These are phyloP conservation scores for Incumbomyces lentus DNA, from an alignment of 2,329 filamentous ascomycete genomes.

Conservation along the genomic window DNA sequence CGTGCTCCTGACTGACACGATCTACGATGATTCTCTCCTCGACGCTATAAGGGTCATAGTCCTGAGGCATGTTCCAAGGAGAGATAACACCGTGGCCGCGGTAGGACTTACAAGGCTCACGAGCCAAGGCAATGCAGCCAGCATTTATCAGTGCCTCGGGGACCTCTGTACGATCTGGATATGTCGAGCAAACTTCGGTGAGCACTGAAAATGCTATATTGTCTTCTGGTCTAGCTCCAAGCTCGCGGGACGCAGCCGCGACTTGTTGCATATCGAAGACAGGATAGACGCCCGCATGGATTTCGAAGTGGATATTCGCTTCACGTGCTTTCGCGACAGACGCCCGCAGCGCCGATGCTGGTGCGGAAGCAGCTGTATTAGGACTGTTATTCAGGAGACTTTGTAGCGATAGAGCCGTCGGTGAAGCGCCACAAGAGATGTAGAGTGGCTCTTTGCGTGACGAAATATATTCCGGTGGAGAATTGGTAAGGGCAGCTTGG, in stretches of 20 bases:
- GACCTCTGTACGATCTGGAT: slow-evolving; percentile 42
- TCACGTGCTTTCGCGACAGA: slow-evolving; percentile 15
- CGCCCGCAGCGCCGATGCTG: slow-evolving; percentile 13
- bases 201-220: slow-evolving; percentile 59
- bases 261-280: slow-evolving; percentile 70
- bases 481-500: slow-evolving; percentile 21
- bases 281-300: slow-evolving; percentile 69
- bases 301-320: slow-evolving; percentile 47
- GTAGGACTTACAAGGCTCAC: slow-evolving; percentile 64
- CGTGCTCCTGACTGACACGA: slow-evolving; percentile 68
- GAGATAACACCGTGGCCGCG: slow-evolving; percentile 60
- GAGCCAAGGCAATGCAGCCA: slow-evolving; percentile 58
- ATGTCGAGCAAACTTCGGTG: slow-evolving; percentile 61
- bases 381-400: slow-evolving; percentile 36
- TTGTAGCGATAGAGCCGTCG: slow-evolving; percentile 58
- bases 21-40: slow-evolving; percentile 55
- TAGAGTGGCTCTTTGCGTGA: slow-evolving; percentile 31
- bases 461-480: neutral
- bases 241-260: slow-evolving; percentile 52
- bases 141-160: slow-evolving; percentile 59
- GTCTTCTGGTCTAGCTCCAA: slow-evolving; percentile 14
- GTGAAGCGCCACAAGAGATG: slow-evolving; percentile 66
- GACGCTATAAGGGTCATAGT: slow-evolving; percentile 12
- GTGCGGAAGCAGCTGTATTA: slow-evolving; percentile 17
- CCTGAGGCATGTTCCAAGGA: slow-evolving; percentile 41